Base-by-base conservation (phyloP, 2,329 filamentous ascomycete genomes). In the Fusarium vanettenii region DNA sequence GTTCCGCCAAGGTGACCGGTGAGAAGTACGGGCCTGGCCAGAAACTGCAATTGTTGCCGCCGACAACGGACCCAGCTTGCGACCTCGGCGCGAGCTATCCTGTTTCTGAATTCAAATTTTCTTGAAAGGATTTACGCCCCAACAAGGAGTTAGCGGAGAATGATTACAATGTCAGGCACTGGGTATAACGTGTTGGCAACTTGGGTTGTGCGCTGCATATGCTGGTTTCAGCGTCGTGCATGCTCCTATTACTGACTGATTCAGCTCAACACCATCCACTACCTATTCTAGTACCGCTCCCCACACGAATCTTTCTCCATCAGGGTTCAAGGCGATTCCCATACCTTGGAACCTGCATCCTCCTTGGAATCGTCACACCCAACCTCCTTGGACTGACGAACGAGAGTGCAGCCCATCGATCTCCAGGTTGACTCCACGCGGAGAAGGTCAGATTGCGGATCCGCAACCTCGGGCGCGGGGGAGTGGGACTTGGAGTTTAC, bases 361-460 rank as follows among this genome's bases (percentile, higher is more conserved):
- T 39, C 35, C 20, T 22, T 25, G 33, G 9, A 37, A 13, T 43
- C 72, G 82, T 1, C 85, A 84, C 3, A 59, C 35, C 27, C 48
- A 55, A 41, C 29, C 35, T 39, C 35, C 10, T n/a, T 27, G 11
- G 33, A 35, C 33, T 39, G 56, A 41, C 56, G 33, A 59, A 59
- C 35, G 22, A 39, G 56, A 59, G 56, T 35, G 61, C 45, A 62
- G 56, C 60, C 37, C 39, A 59, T 27, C 20, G 20, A 50, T 61
- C 68, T 60, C 62, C 50, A 60, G 45, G 59, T 39, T 48, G 48
- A 37, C 70, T 62, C 62, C 67, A 62, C 64, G 64, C 59, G 64
- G 37, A 64, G 29, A 71, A 56, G 63, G 22, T 37, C 48, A 61
- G 61, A 65, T 35, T 66, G 69, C 72, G 72, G 72, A 69, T 74